Evolutionary conservation across 768 basidiomycete species (phyloP).

Genomic region (Thelephora aurantiotincta): DNA sequence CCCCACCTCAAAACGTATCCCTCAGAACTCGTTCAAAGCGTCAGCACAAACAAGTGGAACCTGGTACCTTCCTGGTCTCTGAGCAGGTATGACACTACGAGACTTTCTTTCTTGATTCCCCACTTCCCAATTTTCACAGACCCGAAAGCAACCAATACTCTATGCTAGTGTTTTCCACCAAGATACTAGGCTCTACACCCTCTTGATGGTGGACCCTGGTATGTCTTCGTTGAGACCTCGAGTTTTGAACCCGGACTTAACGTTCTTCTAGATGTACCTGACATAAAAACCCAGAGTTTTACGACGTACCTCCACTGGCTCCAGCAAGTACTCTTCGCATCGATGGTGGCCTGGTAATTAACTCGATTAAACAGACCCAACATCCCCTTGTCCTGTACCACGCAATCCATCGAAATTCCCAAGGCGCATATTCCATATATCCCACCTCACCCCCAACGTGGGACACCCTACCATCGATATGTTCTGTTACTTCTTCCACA

Average conservation of each 20-base stretch:
- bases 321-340: conserved; percentile 35
- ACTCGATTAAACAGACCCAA: conserved; percentile 46
- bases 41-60: conserved; percentile 36
- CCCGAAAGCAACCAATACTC: conserved; percentile 46
- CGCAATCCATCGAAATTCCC: conserved; percentile 25
- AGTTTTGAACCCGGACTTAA: not conserved
- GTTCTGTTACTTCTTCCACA: conserved; percentile 65
- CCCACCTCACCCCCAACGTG: conserved; percentile 85
- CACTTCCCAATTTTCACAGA: conserved; percentile 25
- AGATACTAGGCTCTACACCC: conserved; percentile 70
- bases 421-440: conserved; percentile 60
- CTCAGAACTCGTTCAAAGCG: conserved; percentile 14
- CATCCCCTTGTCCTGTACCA: conserved; percentile 56
- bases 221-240: conserved; percentile 5
- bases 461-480: conserved; percentile 87
- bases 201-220: conserved; percentile 86
- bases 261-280: conserved; percentile 57
- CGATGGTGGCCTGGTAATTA: conserved; percentile 4
- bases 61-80: conserved; percentile 54
- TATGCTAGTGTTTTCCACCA: conserved; percentile 71
- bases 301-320: conserved; percentile 77
- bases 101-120: not conserved
- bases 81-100: conserved; percentile 38
- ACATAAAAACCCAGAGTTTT: conserved; percentile 48
- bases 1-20: conserved; percentile 14